Percentiles rank a stretch among this genome's conserved stretches.
Evolutionary conservation across 306 rosid genomes (phyloP).

Genomic region (Inga laurina): DNA sequence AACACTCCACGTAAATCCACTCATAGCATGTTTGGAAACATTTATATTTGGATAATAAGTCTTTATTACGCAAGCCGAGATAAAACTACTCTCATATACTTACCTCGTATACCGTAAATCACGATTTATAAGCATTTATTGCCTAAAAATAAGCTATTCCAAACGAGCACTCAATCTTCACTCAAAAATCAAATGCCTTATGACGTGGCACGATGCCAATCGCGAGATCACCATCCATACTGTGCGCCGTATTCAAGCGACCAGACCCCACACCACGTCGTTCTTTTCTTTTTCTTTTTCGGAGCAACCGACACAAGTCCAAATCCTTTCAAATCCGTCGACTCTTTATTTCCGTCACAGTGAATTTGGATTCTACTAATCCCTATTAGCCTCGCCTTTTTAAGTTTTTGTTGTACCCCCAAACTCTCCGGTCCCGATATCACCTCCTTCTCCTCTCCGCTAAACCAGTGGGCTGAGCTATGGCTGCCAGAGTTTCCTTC

Average conservation of each 20-base stretch:
- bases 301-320: not conserved
- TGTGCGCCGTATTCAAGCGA: not conserved
- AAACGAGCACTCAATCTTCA: too few relatives aligned
- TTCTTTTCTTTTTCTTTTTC: not conserved
- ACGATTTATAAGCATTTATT: too few relatives aligned
- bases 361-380: not conserved
- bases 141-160: too few relatives aligned
- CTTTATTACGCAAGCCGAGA: too few relatives aligned
- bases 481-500: constrained; percentile 28
- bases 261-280: not conserved
- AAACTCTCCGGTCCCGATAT: not conserved
- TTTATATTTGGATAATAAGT: too few relatives aligned
- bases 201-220: not conserved
- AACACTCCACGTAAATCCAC: too few relatives aligned
- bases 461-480: not conserved
- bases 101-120: too few relatives aligned
- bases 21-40: too few relatives aligned
- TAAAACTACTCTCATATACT: too few relatives aligned
- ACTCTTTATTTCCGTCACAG: not conserved
- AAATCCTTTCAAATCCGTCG: not conserved
- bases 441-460: not conserved
- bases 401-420: not conserved
- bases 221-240: not conserved
- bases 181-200: not conserved
- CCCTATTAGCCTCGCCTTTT: not conserved